phyloP scores from a whole-genome alignment of 768 basidiomycete species.

The Calvatia gigantea region DNA sequence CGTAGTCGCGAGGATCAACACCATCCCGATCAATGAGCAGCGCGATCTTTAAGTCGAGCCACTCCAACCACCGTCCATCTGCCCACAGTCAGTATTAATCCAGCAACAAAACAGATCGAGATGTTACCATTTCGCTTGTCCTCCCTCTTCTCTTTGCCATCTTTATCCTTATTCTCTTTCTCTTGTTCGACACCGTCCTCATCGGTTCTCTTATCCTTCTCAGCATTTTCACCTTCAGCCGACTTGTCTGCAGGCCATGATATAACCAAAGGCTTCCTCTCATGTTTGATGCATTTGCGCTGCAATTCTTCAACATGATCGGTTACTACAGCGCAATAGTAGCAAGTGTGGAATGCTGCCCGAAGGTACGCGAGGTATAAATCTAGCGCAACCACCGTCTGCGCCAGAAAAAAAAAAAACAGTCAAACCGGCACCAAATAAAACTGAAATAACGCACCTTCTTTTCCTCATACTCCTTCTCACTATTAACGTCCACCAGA shows the following conservation, averaged over 20 bases:
- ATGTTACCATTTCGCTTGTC: conserved; percentile 19
- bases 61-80: conserved; percentile 90
- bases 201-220: conserved; percentile 40
- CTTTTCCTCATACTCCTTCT: conserved; percentile 62
- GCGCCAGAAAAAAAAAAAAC: conserved; percentile 20
- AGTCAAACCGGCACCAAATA: conserved; percentile 13
- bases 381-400: conserved; percentile 85
- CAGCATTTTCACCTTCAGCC: conserved; percentile 50
- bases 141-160: conserved; percentile 34
- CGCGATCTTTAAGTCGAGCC: conserved; percentile 83
- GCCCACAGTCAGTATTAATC: conserved; percentile 10
- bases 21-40: conserved; percentile 74
- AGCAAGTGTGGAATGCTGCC: conserved; percentile 91
- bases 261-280: conserved; percentile 72
- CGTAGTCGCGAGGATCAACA: conserved; percentile 85
- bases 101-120: conserved; percentile 20
- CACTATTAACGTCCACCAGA: conserved; percentile 54
- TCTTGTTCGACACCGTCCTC: conserved; percentile 35
- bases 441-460: conserved; percentile 48
- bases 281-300: conserved; percentile 91
- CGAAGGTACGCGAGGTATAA: conserved; percentile 92
- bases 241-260: conserved; percentile 59
- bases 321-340: conserved; percentile 92
- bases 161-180: conserved; percentile 22
- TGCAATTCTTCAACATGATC: conserved; percentile 95